A percentile compares a stretch with the other conserved stretches of the same genome.
Conservation (phyloP, 2,329 filamentous ascomycete genomes). For the Alternaria triticimaculans region DNA sequence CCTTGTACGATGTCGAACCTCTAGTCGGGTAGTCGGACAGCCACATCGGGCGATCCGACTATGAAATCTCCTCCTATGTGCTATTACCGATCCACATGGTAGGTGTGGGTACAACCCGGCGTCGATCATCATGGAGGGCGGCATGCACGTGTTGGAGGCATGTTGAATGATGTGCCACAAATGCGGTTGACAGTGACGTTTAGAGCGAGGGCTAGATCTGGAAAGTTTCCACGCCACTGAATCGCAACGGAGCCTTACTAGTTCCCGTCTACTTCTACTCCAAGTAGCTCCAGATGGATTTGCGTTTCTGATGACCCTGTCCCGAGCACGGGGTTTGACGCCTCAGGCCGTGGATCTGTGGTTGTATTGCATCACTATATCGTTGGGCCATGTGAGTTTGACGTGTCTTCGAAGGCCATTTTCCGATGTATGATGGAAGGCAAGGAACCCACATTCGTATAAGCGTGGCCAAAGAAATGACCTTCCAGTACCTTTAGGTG, state of each 20-base stretch:
- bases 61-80: conserved; percentile 4
- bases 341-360: neutral
- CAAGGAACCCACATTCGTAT: neutral
- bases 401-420: neutral
- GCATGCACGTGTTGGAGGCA: conserved; percentile 1
- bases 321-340: neutral
- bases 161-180: conserved; percentile 11
- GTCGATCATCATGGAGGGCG: conserved; percentile 7
- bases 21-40: conserved; percentile 6
- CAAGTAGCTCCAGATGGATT: neutral
- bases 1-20: conserved; percentile 3
- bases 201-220: conserved; percentile 5
- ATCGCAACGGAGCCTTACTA: neutral
- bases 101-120: neutral
- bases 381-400: neutral
- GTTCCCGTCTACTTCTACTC: neutral
- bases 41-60: conserved; percentile 8
- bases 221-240: neutral
- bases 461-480: neutral
- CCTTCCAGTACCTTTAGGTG: neutral
- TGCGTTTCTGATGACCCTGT: neutral
- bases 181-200: conserved; percentile 5
- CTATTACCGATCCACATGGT: conserved; percentile 9
- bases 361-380: neutral
- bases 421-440: neutral